Base-by-base conservation (phyloP, 164 flowering plant genomes). In the Stephania japonica region DNA sequence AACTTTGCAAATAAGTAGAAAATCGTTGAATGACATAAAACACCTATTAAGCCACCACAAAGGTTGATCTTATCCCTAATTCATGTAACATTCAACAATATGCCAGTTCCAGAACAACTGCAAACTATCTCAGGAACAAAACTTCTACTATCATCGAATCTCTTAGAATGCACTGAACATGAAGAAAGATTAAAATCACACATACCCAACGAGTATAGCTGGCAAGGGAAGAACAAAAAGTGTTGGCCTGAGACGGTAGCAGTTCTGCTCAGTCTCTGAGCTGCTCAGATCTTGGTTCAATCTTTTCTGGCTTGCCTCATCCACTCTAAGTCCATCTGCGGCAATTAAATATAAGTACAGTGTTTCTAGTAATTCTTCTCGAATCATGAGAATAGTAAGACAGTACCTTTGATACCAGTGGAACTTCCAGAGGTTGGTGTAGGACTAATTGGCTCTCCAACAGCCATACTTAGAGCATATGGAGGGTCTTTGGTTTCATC, bases 131-230 rank as follows among this genome's bases (percentile, higher is more conserved):
- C 1, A 25, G 42, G 41, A 66, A 25, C 27, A 21, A n/a, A 59
- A 59, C 1, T 59, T 59, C 2, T 4, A 59, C 23, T 19, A 19
- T 7, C 23, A 21, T 59, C 19, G 25, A 21, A 59, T 59, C 21
- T 59, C 24, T 19, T 8, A 7, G 3, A 59, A 59, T 9, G 19
- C 21, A 19, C 8, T 75, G 44, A 25, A 50, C 63, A 14, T 1
- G 47, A 69, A 56, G 6, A 21, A 24, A 65, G 26, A 25, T 42
- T 25, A 19, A 13, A 67, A 70, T 32, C 24, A 72, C 21, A 25
- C 89, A 75, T 91, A 96, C 99, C 99, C 99, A 77, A 96, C 92
- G 84, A 96, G 99, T 72, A 96, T 85, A 68, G 98, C 83, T 77
- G 99, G 98, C 77, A 84, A 81, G 26, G 98, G 97, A 82, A 92